phyloP scores from a whole-genome alignment of 2,329 filamentous ascomycete genomes.

The Bipolaris oryzae region DNA sequence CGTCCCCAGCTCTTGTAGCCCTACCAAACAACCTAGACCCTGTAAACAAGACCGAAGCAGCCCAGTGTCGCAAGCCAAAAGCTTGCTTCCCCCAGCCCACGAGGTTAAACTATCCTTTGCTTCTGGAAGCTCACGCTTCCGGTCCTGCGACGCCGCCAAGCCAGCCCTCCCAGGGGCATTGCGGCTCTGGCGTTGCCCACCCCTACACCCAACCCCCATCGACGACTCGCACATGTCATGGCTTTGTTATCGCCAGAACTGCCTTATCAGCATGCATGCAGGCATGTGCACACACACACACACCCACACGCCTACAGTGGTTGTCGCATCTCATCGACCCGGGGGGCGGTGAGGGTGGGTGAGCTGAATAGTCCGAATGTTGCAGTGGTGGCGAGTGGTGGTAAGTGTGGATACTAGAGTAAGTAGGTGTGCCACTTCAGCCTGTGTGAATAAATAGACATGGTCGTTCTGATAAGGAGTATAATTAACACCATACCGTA shows the following conservation, averaged over 20 bases:
- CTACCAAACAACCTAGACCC: slow-evolving; percentile 13
- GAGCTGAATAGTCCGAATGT: slow-evolving; percentile 7
- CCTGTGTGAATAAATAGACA: slow-evolving; percentile 11
- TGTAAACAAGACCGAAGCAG: slow-evolving; percentile 14
- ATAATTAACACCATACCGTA: not conserved
- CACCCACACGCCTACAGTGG: not conserved
- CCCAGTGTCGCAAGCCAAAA: slow-evolving; percentile 3
- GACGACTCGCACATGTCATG: slow-evolving; percentile 6
- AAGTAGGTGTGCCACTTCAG: not conserved
- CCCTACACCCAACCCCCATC: slow-evolving; percentile 1
- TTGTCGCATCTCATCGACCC: not conserved
- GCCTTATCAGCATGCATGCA: slow-evolving; percentile 10
- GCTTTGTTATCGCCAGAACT: slow-evolving; percentile 4
- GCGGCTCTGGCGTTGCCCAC: slow-evolving; percentile 10
- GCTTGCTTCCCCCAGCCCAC: slow-evolving; percentile 15
- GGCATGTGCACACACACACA: not conserved
- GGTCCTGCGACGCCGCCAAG: slow-evolving; percentile 15
- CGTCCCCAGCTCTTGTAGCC: slow-evolving; percentile 3
- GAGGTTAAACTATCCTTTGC: slow-evolving; percentile 6
- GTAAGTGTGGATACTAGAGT: not conserved
- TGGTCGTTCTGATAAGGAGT: not conserved
- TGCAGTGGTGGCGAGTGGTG: not conserved
- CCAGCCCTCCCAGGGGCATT: not conserved
- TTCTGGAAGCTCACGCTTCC: not conserved
- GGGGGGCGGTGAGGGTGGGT: slow-evolving; percentile 5